phyloP scores from a whole-genome alignment of 2,329 filamentous ascomycete genomes.

The Alternaria ethzedia region DNA sequence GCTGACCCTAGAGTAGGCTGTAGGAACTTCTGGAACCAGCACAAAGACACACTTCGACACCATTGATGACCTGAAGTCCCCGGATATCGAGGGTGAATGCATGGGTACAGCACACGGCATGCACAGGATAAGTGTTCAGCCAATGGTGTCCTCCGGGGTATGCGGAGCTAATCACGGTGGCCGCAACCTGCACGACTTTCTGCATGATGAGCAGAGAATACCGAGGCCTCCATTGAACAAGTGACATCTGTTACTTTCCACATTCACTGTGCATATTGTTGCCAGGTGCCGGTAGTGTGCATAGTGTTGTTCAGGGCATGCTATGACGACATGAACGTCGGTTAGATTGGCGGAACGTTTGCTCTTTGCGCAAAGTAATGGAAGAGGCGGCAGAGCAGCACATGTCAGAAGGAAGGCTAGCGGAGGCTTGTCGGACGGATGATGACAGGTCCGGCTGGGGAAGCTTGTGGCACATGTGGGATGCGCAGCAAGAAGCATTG shows the following conservation, averaged over 20 bases:
- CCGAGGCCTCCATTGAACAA: neutral
- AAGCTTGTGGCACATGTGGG: neutral
- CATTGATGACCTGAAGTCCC: conserved; percentile 55
- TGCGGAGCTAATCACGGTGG: conserved; percentile 2
- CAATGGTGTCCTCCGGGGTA: conserved; percentile 14
- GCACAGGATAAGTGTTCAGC: neutral
- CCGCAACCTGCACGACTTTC: neutral
- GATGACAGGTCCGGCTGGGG: conserved; percentile 1
- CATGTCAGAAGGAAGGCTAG: conserved; percentile 10
- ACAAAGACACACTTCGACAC: conserved; percentile 73
- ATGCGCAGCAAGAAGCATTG: neutral
- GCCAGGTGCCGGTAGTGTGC: neutral
- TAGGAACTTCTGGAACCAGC: conserved; percentile 82
- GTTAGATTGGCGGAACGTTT: conserved; percentile 12
- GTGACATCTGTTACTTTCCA: neutral
- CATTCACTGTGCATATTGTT: neutral
- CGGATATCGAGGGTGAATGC: neutral
- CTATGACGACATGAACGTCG: neutral
- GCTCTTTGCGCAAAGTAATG: neutral
- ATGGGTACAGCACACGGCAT: conserved; percentile 1
- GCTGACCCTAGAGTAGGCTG: conserved; percentile 61
- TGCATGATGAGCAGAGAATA: conserved; percentile 2
- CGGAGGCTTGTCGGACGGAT: conserved; percentile 13
- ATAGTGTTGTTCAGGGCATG: neutral
- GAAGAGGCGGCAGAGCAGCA: conserved; percentile 3